Percentiles rank a stretch among this genome's conserved stretches.
These are phyloP conservation scores for Trypanosoma cruzi DNA, from an alignment of 208 protist genomes.

Conservation along the genomic window DNA sequence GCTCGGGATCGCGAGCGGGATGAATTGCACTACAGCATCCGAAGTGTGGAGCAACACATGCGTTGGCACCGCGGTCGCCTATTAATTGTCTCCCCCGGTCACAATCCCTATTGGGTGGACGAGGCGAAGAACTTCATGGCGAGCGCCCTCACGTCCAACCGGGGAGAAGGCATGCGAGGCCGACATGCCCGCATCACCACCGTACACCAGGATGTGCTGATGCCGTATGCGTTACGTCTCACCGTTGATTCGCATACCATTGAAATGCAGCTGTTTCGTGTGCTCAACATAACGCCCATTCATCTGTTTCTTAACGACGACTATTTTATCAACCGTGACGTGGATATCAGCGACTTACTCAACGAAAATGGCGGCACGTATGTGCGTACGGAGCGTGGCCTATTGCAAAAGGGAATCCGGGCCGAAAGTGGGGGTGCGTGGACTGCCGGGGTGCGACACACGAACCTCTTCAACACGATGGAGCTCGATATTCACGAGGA, in stretches of 20 bases:
- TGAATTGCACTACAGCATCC: slow-evolving; percentile 94
- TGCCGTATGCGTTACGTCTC: slow-evolving; percentile 57
- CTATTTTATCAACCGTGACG: slow-evolving; percentile 71
- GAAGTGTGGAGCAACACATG: slow-evolving; percentile 93
- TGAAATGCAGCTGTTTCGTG: slow-evolving; percentile 62
- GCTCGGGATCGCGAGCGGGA: slow-evolving; percentile 85
- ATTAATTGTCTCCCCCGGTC: slow-evolving; percentile 96
- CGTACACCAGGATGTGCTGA: slow-evolving; percentile 67
- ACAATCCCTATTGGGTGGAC: slow-evolving; percentile 92
- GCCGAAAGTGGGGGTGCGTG: slow-evolving; percentile 17
- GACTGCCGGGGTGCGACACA: slow-evolving; percentile 39
- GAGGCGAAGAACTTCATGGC: slow-evolving; percentile 55
- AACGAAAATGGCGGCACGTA: slow-evolving; percentile 67
- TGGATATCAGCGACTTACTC: slow-evolving; percentile 52
- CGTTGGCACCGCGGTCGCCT: slow-evolving; percentile 92
- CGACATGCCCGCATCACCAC: slow-evolving; percentile 56
- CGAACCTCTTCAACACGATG: slow-evolving; percentile 39
- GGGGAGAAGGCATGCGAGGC: slow-evolving; percentile 26
- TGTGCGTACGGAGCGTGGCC: slow-evolving; percentile 43
- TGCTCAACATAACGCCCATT: slow-evolving; percentile 51
- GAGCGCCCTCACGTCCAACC: slow-evolving; percentile 32
- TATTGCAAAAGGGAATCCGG: slow-evolving; percentile 15
- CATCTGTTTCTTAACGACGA: slow-evolving; percentile 80
- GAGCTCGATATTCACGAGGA: slow-evolving; percentile 44
- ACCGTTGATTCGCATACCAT: slow-evolving; percentile 58